Evolutionary conservation across 1,139 yeast species (phyloP), one percentile per base, ranked within the genome.

Genomic region (Groenewaldozyma auringiensis): DNA sequence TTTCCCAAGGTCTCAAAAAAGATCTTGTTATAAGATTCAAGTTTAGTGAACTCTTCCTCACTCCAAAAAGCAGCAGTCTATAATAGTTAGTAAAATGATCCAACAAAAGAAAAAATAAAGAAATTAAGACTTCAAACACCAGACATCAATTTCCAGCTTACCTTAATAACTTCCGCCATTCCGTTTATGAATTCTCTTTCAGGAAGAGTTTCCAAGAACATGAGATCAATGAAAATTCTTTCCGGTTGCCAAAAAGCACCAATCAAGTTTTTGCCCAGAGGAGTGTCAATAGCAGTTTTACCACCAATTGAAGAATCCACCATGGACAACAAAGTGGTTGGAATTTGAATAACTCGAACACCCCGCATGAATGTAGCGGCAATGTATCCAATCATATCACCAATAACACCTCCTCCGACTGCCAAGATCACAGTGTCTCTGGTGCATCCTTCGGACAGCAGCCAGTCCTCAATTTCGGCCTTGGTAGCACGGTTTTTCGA

Each of bases 351-450:
- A 50, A 88, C 86, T 53, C 96, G 76, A 16, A 94, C 95, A 46
- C 99, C 99, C 64, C 99, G 78, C 99, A 94, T 94, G 65, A 92
- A 94, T 3, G 98, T 92, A 25, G 98, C 94, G 17, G 98, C 98
- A 42, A 92, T 97, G 63, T 81, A 94, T 3, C 99, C 99, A 58
- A 92, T 86, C 98, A 94, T 92, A 62, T 94, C 99, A 47, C 99
- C 99, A 67, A 94, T 89, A 45, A 94, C 94, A 56, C 99, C 99
- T 53, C 99, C 99, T 50, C 98, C 99, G 50, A 94, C 79, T 3
- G 99, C 99, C 48, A 94, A 68, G 48, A 94, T 81, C 21, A 94
- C 89, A 2, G 97, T 88, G 63, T 94, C 99, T 67, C 98, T 78
- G 22, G 97, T 92, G 66, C 99, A 94, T 21, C 95, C 95, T 59